phyloP scores from a whole-genome alignment of 257 asterid species.

The Galeopsis tetrahit region DNA sequence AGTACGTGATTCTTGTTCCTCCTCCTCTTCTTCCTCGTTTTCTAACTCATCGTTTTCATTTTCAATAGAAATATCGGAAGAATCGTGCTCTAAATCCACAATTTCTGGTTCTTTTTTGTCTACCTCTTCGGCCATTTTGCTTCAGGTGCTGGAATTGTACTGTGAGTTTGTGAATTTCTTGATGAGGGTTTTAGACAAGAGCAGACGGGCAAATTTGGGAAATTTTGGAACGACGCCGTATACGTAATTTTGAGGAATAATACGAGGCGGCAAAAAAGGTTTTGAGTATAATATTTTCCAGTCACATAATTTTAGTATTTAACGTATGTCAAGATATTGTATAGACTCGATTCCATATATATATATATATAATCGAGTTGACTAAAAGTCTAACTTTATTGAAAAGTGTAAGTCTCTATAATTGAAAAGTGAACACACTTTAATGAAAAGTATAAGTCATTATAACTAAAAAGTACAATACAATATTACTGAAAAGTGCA shows the following conservation, averaged over 20 bases:
- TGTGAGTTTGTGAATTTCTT: neutral
- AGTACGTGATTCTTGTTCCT: constrained; percentile 36
- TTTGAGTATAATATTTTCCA: neutral
- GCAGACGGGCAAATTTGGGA: constrained; percentile 26
- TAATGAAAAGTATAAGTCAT: too few relatives aligned
- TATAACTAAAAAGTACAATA: too few relatives aligned
- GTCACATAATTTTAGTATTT: too few relatives aligned
- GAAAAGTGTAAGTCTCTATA: too few relatives aligned
- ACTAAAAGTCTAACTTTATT: too few relatives aligned
- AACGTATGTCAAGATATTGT: too few relatives aligned
- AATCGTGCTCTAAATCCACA: constrained; percentile 37
- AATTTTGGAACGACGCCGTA: constrained; percentile 34
- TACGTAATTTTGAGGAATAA: neutral
- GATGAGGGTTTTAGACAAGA: constrained; percentile 39
- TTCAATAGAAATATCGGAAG: constrained; percentile 46
- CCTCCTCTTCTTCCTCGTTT: constrained; percentile 37
- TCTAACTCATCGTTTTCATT: constrained; percentile 39
- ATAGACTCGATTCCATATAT: too few relatives aligned
- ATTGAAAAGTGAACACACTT: too few relatives aligned
- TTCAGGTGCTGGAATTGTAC: constrained; percentile 1
- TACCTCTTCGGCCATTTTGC: constrained; percentile 36
- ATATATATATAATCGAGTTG: too few relatives aligned
- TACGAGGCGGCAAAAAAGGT: constrained; percentile 33
- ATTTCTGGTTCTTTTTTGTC: constrained; percentile 39
- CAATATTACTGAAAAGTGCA: too few relatives aligned